Percentiles rank a stretch among this genome's conserved stretches.
These are phyloP conservation scores for Halophytophthora batemanensis DNA, from an alignment of 352 stramenopile genomes.

Conservation along the genomic window DNA sequence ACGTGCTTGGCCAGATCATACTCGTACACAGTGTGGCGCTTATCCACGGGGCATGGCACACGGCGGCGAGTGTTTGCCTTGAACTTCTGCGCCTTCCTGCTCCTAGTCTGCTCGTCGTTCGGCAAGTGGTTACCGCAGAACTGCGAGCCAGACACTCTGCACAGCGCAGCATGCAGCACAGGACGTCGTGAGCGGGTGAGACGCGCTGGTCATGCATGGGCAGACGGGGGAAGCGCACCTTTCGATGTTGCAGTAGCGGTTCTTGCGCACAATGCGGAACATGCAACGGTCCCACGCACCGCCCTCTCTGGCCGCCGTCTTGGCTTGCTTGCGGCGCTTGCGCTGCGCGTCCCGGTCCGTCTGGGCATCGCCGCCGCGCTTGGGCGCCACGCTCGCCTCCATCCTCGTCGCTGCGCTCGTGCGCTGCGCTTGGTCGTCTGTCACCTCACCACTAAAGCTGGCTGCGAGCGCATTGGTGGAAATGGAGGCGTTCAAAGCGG, in stretches of 20 bases:
- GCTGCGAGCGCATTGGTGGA: too few species aligned
- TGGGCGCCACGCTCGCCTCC: neutral
- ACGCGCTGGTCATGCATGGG: too few species aligned
- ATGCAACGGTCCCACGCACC: constrained; percentile 77
- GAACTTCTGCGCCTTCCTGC: constrained; percentile 70
- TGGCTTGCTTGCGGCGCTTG: constrained; percentile 70
- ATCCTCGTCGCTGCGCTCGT: constrained; percentile 11
- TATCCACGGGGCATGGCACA: constrained; percentile 74
- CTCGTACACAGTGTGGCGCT: constrained; percentile 69
- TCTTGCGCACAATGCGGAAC: constrained; percentile 77
- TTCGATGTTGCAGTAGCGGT: constrained; percentile 79
- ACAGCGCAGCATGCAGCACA: constrained; percentile 1
- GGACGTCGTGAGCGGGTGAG: too few species aligned
- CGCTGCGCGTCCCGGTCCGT: constrained; percentile 22
- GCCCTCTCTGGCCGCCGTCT: constrained; percentile 38
- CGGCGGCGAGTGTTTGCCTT: constrained; percentile 46
- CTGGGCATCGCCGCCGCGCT: constrained; percentile 28
- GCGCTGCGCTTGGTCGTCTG: constrained; percentile 12
- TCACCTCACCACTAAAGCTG: too few species aligned
- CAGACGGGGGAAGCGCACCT: constrained; percentile 31
- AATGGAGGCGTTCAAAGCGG: too few species aligned
- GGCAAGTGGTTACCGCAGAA: constrained; percentile 81
- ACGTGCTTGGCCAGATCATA: constrained; percentile 81
- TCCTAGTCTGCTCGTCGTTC: constrained; percentile 24
- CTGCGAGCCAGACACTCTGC: constrained; percentile 47